Evolutionary conservation across 1,284 basidiomycete species (phyloP), one percentile per base, ranked within the genome.

Genomic region (Sphaerobolus stellatus): DNA sequence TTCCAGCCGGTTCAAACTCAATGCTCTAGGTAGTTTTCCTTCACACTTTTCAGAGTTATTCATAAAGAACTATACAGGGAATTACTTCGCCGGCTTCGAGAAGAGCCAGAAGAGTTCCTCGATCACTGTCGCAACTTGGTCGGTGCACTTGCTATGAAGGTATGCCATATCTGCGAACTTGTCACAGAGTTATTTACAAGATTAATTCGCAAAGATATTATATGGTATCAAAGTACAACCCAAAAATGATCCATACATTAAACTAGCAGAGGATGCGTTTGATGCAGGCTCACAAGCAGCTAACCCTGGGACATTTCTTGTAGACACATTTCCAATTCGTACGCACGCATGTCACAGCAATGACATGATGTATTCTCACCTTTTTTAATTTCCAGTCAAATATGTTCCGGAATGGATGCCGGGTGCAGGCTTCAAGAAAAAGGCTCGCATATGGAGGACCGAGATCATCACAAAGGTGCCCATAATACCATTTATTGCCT

Each of bases 361-460:
- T 13, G 13, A 14, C 11, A 44, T 44, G 9, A 9, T 13, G 13
- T 44, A 11, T 13, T 44, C 11, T 34, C 33, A 34, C 18, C 18
- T 34, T 11, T 11, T 48, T 29, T 33, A 2, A 22, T 7, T 29
- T 33, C 3, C 29, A 74, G 72, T 82, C 46, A 69, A 64, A 46
- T 57, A 70, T 46, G 57, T 82, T 7, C 80, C 80, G 0, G 72
- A 74, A 55, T 81, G 79, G 79, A 54, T 80, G 5, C 80, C 79
- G 31, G 79, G 80, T 0, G 67, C 69, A n/a, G 68, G 71, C 0
- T 82, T 81, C 65, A 64, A 78, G 57, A 62, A 63, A 24, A 69
- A 68, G 7, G 79, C 76, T n/a, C n/a, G n/a, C n/a, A n/a, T n/a
- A n/a, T n/a, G n/a, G n/a, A n/a, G n/a, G n/a, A n/a, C n/a, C n/a